Percentiles rank a stretch among this genome's conserved stretches.
Evolutionary conservation across 1,284 basidiomycete genomes (phyloP).

Genomic region (Xerocomus minutiporus): DNA sequence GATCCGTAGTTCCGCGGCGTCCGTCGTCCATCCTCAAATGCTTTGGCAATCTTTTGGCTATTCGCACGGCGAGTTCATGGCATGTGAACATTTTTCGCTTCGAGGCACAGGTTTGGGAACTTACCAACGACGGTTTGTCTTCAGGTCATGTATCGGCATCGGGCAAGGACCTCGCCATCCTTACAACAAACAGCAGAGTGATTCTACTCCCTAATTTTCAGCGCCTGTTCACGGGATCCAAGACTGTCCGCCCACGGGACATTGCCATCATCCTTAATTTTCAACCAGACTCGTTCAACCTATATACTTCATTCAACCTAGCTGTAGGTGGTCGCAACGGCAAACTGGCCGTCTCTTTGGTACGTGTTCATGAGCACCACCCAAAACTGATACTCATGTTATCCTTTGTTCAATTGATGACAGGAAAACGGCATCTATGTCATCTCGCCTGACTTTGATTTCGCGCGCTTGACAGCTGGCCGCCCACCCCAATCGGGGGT

Average conservation of each 20-base stretch:
- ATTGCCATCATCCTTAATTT: constrained; percentile 44
- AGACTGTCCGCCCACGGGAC: constrained; percentile 32
- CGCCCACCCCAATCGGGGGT: constrained; percentile 24
- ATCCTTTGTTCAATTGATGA: background rate
- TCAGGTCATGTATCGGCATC: constrained; percentile 58
- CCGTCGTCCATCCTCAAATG: constrained; percentile 11
- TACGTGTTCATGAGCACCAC: constrained; percentile 25
- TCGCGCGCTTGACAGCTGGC: constrained; percentile 17
- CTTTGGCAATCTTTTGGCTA: constrained; percentile 9
- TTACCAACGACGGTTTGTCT: background rate
- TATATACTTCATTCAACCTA: constrained; percentile 42
- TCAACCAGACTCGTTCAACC: constrained; percentile 15
- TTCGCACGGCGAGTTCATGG: background rate
- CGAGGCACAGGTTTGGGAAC: no score
- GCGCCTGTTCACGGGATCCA: constrained; percentile 34
- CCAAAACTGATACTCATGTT: background rate
- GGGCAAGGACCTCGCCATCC: constrained; percentile 50
- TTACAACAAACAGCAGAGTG: constrained; percentile 42
- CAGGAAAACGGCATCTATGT: constrained; percentile 50
- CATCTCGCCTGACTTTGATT: constrained; percentile 31
- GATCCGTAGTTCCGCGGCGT: constrained; percentile 20
- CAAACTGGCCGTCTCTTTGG: constrained; percentile 48
- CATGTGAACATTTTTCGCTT: constrained; percentile 20
- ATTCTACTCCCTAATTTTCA: constrained; percentile 54
- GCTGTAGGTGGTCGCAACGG: constrained; percentile 44